Conservation (phyloP, 2,329 filamentous ascomycete genomes). For the Exophiala sp. region DNA sequence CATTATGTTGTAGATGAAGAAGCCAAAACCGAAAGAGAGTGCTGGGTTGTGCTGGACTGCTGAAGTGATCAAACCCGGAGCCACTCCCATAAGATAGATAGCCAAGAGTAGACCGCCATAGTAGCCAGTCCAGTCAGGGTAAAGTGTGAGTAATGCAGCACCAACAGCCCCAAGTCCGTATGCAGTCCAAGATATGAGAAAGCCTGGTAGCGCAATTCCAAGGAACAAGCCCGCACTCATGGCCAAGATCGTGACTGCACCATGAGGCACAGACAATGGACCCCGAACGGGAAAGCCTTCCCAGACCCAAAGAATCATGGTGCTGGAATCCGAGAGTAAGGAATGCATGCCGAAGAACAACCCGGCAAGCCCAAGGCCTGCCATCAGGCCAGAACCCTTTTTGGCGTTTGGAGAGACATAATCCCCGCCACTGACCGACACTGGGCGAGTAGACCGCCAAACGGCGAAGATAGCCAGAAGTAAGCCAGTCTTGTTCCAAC, state of each 20-base stretch:
- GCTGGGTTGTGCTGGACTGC: constrained; percentile 75
- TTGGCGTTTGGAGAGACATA: constrained; percentile 52
- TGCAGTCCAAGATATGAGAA: constrained; percentile 73
- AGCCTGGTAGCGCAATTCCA: constrained; percentile 67
- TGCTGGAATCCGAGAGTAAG: constrained; percentile 91
- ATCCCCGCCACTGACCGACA: constrained; percentile 50
- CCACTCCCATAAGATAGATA: constrained; percentile 75
- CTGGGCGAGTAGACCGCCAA: constrained; percentile 68
- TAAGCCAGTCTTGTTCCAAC: constrained; percentile 84
- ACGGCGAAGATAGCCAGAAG: constrained; percentile 71
- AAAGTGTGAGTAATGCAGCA: constrained; percentile 72
- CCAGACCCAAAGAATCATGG: constrained; percentile 99
- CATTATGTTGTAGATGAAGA: constrained; percentile 87
- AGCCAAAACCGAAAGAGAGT: constrained; percentile 79
- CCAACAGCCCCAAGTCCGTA: constrained; percentile 76
- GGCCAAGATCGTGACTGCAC: constrained; percentile 75
- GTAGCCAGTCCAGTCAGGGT: constrained; percentile 82
- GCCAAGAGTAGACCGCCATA: constrained; percentile 75
- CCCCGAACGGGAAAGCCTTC: constrained; percentile 90
- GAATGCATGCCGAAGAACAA: constrained; percentile 89
- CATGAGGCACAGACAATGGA: constrained; percentile 84
- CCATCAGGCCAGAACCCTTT: constrained; percentile 66
- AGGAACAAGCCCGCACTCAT: constrained; percentile 80
- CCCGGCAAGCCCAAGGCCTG: constrained; percentile 75
- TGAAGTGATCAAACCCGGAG: constrained; percentile 70